Evolutionary conservation across 176 grass and related monocot species (phyloP).

Genomic region (Eremochloa ophiuroides): DNA sequence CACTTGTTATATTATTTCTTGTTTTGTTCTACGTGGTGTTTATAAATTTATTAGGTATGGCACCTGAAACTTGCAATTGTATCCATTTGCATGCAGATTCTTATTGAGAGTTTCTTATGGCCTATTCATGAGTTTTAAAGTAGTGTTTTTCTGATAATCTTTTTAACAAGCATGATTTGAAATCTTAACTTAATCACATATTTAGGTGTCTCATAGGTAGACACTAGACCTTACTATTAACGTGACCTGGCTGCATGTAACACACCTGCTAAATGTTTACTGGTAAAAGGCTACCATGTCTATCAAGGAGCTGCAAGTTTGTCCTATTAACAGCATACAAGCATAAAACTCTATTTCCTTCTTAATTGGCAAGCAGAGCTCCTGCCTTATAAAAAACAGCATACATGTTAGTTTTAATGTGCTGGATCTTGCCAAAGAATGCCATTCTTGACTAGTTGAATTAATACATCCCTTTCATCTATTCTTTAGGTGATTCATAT

Average conservation of each 20-base stretch:
- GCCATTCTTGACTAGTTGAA: not conserved
- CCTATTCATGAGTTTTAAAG: not conserved
- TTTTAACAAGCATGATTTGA: constrained; percentile 5
- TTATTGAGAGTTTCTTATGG: not conserved
- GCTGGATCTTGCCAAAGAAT: constrained; percentile 1
- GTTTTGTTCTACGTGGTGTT: not conserved
- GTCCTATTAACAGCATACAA: too few species aligned
- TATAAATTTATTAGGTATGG: not conserved
- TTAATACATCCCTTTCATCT: constrained; percentile 33
- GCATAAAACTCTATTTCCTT: too few species aligned
- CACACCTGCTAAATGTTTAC: not conserved
- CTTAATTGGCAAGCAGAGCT: too few species aligned
- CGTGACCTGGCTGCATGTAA: not conserved
- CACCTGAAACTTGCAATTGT: not conserved
- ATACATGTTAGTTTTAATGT: not conserved
- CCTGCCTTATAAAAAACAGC: too few species aligned
- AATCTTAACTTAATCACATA: not conserved
- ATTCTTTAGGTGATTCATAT: constrained; percentile 58
- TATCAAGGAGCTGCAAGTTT: not conserved
- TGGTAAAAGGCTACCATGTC: not conserved
- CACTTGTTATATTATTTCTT: not conserved
- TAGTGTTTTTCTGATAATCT: not conserved
- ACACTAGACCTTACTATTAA: not conserved
- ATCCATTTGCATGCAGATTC: not conserved
- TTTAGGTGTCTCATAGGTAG: not conserved